Base-by-base conservation (phyloP, 2,329 filamentous ascomycete genomes). In the Colletotrichum echinochloae region DNA sequence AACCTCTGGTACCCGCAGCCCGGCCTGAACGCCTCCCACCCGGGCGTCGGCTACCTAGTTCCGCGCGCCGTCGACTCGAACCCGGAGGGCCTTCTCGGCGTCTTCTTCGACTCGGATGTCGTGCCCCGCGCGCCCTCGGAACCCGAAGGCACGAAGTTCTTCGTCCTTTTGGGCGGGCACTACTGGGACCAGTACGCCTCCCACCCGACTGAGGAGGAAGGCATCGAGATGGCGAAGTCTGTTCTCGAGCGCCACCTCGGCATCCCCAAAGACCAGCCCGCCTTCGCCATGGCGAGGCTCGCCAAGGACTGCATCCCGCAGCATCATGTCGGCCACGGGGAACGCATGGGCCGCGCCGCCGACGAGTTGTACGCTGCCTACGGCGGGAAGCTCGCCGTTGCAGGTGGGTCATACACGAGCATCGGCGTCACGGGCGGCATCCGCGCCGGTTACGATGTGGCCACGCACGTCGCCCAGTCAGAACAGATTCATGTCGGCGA, bases 101-200 rank as follows among this genome's bases (percentile, higher is more conserved):
- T 98, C 62, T 92, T 98, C 71, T 98, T 98, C 80, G 94, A 97
- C 80, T 93, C 91, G 2, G 90, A 94, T 73, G 87, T 82, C 37
- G 73, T 77, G 65, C 73, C 75, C 52, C 76, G 80, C 59, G 81
- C 5, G 23, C 23, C 80, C 81, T 71, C 80, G 80, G 71, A 70
- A 37, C n/a, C 73, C 74, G 44, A 44, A 44, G 63, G 74, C 65
- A 73, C 77, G 79, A 0, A 94, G 93, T 49, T 73, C 63, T 97
- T 95, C 20, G 93, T 98, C 75, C 97, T 99, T 90, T 84, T 99
- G 66, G 96, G 96, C 70, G 96, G 96, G 1, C 94, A 98, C 81
- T 94, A 93, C 88, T 98, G 94, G 94, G 87, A 94, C 78, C 30
- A 97, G 94, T 18, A 97, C 97, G 79, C 81, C 98, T 76, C 72